A percentile compares a stretch with the other conserved stretches of the same genome.
Conservation (phyloP, 139 green algal genomes). For the Yamagishiella unicocca region DNA sequence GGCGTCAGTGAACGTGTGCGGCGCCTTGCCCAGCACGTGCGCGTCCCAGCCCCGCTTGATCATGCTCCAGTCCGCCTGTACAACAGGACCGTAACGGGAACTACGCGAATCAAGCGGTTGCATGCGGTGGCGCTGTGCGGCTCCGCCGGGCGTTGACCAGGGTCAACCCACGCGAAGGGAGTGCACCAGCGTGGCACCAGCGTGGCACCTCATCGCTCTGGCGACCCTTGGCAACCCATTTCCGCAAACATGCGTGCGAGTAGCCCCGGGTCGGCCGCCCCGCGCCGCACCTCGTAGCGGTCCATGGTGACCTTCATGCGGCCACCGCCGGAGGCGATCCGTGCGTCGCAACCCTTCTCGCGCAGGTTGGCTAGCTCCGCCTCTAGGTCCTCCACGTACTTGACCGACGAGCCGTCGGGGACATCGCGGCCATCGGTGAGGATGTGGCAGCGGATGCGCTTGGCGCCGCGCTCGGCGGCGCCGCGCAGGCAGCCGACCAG, state of each 20-base stretch:
- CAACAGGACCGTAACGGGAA: background rate
- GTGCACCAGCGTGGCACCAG: too few relatives aligned
- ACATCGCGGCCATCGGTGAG: constrained; percentile 97
- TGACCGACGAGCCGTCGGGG: constrained; percentile 85
- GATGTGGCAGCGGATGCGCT: constrained; percentile 91
- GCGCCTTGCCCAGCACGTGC: constrained; percentile 92
- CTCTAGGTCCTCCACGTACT: constrained; percentile 84
- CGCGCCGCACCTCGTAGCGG: constrained; percentile 88
- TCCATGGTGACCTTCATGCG: constrained; percentile 98
- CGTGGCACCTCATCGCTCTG: too few relatives aligned
- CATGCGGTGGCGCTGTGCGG: too few relatives aligned
- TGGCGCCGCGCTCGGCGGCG: constrained; percentile 84
- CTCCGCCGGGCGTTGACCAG: too few relatives aligned
- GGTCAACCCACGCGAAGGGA: too few relatives aligned
- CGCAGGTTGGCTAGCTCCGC: constrained; percentile 68
- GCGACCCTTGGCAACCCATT: too few relatives aligned
- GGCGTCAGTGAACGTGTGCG: constrained; percentile 84
- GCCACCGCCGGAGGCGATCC: constrained; percentile 94
- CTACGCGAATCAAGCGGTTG: too few relatives aligned
- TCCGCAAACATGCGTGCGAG: too few relatives aligned
- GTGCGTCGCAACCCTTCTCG: constrained; percentile 73
- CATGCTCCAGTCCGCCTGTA: constrained; percentile 95
- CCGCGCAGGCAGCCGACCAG: constrained; percentile 75
- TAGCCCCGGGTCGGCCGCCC: too few relatives aligned
- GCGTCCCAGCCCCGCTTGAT: constrained; percentile 94